Evolutionary conservation across 208 protist genomes (phyloP).

Genomic region (Trypanosoma cruzi): DNA sequence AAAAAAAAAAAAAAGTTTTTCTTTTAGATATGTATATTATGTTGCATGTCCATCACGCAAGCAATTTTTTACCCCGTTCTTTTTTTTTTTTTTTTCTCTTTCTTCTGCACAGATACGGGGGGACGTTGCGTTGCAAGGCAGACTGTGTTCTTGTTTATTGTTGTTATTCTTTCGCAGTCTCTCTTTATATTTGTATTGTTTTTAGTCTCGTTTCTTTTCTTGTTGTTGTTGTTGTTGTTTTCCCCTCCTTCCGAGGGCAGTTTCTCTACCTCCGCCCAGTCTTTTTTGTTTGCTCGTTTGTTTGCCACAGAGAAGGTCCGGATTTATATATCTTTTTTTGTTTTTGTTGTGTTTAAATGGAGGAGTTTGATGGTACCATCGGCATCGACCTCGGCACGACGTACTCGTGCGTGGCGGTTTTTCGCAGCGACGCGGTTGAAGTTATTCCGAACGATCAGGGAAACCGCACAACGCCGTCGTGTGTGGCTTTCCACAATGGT

Average conservation of each 20-base stretch:
- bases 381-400: conserved; percentile 96
- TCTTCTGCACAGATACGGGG: too few species aligned
- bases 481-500: conserved; percentile 97
- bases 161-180: too few species aligned
- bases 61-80: too few species aligned
- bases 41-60: too few species aligned
- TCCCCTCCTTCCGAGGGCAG: neutral
- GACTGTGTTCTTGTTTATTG: too few species aligned
- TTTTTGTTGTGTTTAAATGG: too few species aligned
- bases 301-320: too few species aligned
- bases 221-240: too few species aligned
- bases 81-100: conserved; percentile 3
- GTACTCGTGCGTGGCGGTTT: conserved; percentile 97
- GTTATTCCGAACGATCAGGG: conserved; percentile 99
- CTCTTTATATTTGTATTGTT: neutral
- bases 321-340: too few species aligned
- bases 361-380: conserved; percentile 64
- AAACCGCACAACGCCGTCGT: conserved; percentile 99
- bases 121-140: too few species aligned
- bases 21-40: too few species aligned
- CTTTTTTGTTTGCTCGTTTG: neutral
- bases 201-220: neutral
- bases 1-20: too few species aligned
- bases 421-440: conserved; percentile 95
- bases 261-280: neutral